phyloP scores from a whole-genome alignment of 148 eudicot genomes.

The Silene latifolia region DNA sequence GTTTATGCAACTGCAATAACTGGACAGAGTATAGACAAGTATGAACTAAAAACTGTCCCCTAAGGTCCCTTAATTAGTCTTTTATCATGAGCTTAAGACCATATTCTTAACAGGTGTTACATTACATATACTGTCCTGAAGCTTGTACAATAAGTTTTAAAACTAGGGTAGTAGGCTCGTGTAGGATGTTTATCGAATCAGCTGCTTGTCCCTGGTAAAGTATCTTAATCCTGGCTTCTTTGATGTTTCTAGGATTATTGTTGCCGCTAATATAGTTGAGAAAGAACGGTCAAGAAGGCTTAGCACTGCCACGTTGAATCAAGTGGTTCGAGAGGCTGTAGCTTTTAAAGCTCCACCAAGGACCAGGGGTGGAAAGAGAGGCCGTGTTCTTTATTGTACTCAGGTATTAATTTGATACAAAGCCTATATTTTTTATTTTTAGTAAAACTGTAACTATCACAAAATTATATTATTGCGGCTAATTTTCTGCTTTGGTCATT shows the following conservation, averaged over 20 bases:
- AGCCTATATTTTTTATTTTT: not conserved
- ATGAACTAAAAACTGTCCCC: conserved; percentile 28
- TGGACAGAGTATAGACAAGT: conserved; percentile 90
- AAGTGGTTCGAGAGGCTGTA: conserved; percentile 80
- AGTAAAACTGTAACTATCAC: not conserved
- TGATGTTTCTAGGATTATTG: conserved; percentile 54
- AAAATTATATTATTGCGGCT: not conserved
- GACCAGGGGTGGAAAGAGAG: conserved; percentile 93
- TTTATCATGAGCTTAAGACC: not conserved
- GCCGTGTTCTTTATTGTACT: conserved; percentile 90
- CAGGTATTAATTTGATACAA: conserved; percentile 51
- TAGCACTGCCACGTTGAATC: conserved; percentile 77
- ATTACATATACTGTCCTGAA: not conserved
- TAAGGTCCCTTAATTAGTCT: not conserved
- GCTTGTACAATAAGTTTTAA: not conserved
- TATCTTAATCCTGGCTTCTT: conserved; percentile 6
- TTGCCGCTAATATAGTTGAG: conserved; percentile 79
- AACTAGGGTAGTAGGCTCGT: not conserved
- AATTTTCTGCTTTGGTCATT: not conserved
- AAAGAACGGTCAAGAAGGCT: conserved; percentile 92
- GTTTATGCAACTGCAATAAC: conserved; percentile 92
- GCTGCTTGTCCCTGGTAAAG: conserved; percentile 9
- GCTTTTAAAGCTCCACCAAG: conserved; percentile 96
- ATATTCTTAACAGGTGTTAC: not conserved
- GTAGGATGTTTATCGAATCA: not conserved